phyloP scores from a whole-genome alignment of 805 yeast genomes.

The Kodamaea sagamina region DNA sequence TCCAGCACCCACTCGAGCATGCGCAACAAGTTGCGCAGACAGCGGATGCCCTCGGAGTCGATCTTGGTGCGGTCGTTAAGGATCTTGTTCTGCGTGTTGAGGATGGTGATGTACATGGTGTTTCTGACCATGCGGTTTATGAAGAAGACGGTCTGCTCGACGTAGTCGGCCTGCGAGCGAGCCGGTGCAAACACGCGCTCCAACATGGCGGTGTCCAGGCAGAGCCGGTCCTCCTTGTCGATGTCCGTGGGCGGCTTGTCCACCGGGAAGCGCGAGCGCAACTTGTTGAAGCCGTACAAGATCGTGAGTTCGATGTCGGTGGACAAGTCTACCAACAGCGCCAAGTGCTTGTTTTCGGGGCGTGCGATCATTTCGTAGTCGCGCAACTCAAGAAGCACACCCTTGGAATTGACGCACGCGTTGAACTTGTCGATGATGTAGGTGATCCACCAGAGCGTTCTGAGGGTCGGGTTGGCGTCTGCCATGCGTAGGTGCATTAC shows the following conservation, averaged over 20 bases:
- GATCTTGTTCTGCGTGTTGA: not conserved
- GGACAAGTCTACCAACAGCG: not conserved
- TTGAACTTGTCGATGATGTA: slow-evolving; percentile 11
- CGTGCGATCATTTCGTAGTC: slow-evolving; percentile 7
- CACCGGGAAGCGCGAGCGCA: not conserved
- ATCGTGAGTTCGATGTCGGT: not conserved
- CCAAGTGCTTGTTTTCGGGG: slow-evolving; percentile 3
- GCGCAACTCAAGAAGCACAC: not conserved
- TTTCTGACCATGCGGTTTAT: slow-evolving; percentile 1
- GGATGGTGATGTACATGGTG: not conserved
- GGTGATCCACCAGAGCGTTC: slow-evolving; percentile 8
- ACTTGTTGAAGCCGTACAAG: not conserved
- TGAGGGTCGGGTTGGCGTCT: slow-evolving; percentile 1
- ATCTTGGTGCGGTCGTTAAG: slow-evolving; percentile 7
- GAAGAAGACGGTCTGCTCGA: slow-evolving; percentile 1
- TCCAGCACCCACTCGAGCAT: not conserved
- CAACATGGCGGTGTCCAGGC: slow-evolving; percentile 5
- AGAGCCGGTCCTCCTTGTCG: slow-evolving; percentile 2
- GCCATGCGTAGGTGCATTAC: slow-evolving; percentile 21
- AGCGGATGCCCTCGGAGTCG: slow-evolving; percentile 2
- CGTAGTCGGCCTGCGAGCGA: slow-evolving; percentile 1
- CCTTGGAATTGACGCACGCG: slow-evolving; percentile 8
- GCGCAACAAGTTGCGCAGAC: slow-evolving; percentile 5
- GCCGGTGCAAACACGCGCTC: slow-evolving; percentile 4
- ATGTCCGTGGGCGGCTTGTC: not conserved